Base-by-base conservation (phyloP, 148 eudicot genomes). In the Nepenthes gracilis region DNA sequence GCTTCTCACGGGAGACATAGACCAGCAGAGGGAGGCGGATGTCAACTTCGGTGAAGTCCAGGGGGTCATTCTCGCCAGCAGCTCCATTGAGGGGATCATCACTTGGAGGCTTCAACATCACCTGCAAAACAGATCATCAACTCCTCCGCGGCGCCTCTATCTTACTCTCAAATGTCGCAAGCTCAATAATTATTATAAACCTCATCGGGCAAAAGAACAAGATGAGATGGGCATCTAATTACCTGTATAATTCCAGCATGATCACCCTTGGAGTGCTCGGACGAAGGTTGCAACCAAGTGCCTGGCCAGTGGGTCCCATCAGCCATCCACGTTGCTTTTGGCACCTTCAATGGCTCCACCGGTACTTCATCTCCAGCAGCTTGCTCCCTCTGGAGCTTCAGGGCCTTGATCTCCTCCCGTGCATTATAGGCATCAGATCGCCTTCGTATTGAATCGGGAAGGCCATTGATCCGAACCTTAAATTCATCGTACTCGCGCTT, bases 191-290 rank as follows among this genome's bases (percentile, higher is more conserved):
- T 23, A 23, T 23, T 23, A 23, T 23, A 23, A 23, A 23, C 23
- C 23, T 23, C 23, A 23, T 23, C 23, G 23, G 23, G 23, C 23
- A 23, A 23, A 23, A 23, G 23, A 23, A 23, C 23, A 23, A 23
- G 23, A 23, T 23, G 23, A 23, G 23, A 23, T 23, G 23, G 23
- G 23, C 23, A 23, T 23, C 23, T 23, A 23, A 23, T 4, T 73
- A 92, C 97, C 94, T 92, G 97, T 67, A 92, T 88, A 35, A 92
- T 80, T 76, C 96, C 97, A 0, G 97, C 94, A 76, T 92, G 97
- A 64, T 92, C 97, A 63, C 97, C 88, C 77, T 67, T 88, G 2
- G 88, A 67, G 65, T 88, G 96, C 50, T 92, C 97, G 2, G 86
- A 62, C 36, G 72, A 80, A 0, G 96, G 56, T 65, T 66, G 64